Conservation (phyloP, 371 early-diverging fungal species). For the Sanchytrium tribonematis region DNA sequence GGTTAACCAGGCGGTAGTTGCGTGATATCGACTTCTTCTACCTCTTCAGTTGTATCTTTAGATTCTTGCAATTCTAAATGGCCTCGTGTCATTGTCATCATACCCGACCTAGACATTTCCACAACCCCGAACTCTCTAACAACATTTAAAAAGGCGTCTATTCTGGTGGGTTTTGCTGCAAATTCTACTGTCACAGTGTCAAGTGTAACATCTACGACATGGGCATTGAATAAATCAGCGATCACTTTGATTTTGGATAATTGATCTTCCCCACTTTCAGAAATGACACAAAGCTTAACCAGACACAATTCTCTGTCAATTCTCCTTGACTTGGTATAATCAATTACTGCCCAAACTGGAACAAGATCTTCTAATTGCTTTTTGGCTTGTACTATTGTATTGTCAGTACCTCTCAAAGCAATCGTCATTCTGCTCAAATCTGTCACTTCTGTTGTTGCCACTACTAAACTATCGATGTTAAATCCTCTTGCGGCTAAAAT, state of each 20-base stretch:
- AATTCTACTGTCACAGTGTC: slow-evolving; percentile 56
- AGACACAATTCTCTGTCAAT: slow-evolving; percentile 71
- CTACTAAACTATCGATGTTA: slow-evolving; percentile 84
- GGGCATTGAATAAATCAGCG: slow-evolving; percentile 51
- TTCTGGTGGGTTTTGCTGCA: slow-evolving; percentile 49
- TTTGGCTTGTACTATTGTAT: slow-evolving; percentile 40
- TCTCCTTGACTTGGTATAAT: slow-evolving; percentile 42
- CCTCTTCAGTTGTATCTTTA: slow-evolving; percentile 19
- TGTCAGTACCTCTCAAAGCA: slow-evolving; percentile 47
- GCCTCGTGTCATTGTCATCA: slow-evolving; percentile 79
- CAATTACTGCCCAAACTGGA: slow-evolving; percentile 86
- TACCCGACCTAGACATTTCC: slow-evolving; percentile 66
- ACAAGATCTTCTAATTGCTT: slow-evolving; percentile 76
- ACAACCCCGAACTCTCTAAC: slow-evolving; percentile 74
- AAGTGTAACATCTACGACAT: slow-evolving; percentile 57
- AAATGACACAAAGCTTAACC: slow-evolving; percentile 64
- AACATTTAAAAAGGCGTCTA: slow-evolving; percentile 66
- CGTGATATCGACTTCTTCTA: slow-evolving; percentile 41
- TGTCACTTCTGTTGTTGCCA: slow-evolving; percentile 69
- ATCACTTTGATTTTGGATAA: slow-evolving; percentile 34
- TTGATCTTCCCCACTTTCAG: slow-evolving; percentile 13
- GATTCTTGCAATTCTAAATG: slow-evolving; percentile 39
- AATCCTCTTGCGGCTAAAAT: slow-evolving; percentile 81
- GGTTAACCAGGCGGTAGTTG: slow-evolving; percentile 72
- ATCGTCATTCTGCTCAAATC: slow-evolving; percentile 82